Percentiles rank a stretch among this genome's conserved stretches.
These are phyloP conservation scores for Oenanthe sinensis DNA, from an alignment of 129 eudicot species.

Conservation along the genomic window DNA sequence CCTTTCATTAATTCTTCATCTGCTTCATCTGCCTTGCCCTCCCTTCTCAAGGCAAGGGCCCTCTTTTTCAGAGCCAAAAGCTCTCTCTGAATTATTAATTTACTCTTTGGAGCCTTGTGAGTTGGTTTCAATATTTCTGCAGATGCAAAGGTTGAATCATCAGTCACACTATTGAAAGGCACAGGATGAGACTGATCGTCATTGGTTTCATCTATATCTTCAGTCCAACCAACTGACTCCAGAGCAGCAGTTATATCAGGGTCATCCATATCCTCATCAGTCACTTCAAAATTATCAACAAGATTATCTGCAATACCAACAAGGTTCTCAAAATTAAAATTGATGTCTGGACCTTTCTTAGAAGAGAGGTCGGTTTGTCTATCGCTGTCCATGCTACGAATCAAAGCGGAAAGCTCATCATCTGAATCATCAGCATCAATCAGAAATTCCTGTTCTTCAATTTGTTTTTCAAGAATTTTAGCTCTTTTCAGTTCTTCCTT, in stretches of 20 bases:
- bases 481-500: conserved; percentile 91
- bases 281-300: conserved; percentile 59
- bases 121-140: conserved; percentile 2
- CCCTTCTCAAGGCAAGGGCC: conserved; percentile 77
- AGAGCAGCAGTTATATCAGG: conserved; percentile 78
- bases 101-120: conserved; percentile 41
- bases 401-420: conserved; percentile 63
- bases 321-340: conserved; percentile 38
- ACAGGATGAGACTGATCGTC: conserved; percentile 12
- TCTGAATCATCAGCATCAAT: conserved; percentile 67
- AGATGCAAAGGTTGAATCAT: not conserved
- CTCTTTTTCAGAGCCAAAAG: conserved; percentile 76
- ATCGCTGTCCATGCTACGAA: conserved; percentile 57
- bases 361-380: conserved; percentile 35
- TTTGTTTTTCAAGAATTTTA: conserved; percentile 78
- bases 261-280: conserved; percentile 74
- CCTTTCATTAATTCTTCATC: conserved; percentile 75
- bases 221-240: conserved; percentile 88
- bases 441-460: conserved; percentile 84
- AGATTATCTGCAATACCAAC: conserved; percentile 40
- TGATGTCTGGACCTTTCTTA: conserved; percentile 25
- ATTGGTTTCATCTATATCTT: conserved; percentile 27
- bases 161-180: conserved; percentile 23
- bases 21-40: conserved; percentile 74
- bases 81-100: conserved; percentile 59